phyloP scores from a whole-genome alignment of 78 protist genomes.

The Planoprotostelium fungivorum region DNA sequence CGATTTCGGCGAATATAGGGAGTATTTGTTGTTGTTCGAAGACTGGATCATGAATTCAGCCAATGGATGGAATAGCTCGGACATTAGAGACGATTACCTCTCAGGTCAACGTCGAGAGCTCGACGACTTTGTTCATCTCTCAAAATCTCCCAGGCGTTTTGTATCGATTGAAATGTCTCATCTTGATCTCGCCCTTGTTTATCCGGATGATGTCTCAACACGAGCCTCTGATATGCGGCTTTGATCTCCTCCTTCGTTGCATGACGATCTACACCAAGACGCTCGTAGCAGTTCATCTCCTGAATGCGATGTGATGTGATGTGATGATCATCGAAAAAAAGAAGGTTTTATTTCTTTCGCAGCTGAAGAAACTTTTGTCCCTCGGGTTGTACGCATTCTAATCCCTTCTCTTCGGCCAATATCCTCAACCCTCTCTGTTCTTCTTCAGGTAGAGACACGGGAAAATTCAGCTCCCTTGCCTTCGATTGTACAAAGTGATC shows the following conservation, averaged over 20 bases:
- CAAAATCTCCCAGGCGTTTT: not conserved
- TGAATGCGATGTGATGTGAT: no score
- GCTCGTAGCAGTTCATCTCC: no score
- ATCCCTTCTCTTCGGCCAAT: not conserved
- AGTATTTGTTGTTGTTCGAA: not conserved
- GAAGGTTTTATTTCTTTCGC: not conserved
- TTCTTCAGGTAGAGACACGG: not conserved
- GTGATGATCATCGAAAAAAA: no score
- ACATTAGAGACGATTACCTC: not conserved
- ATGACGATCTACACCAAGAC: no score
- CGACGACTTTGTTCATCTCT: not conserved
- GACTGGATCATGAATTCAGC: not conserved
- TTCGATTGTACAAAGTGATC: not conserved
- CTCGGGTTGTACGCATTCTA: not conserved
- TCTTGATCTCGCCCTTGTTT: not conserved
- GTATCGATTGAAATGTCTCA: not conserved
- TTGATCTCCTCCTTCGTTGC: not conserved
- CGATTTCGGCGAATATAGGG: not conserved
- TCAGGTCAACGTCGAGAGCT: not conserved
- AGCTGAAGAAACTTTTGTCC: not conserved
- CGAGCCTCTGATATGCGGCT: not conserved
- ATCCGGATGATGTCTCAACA: not conserved
- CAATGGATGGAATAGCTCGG: not conserved
- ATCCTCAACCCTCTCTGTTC: not conserved
- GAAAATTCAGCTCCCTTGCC: not conserved